Evolutionary conservation across 441 rosid species (phyloP).

Genomic region (Gossypium gossypioides): DNA sequence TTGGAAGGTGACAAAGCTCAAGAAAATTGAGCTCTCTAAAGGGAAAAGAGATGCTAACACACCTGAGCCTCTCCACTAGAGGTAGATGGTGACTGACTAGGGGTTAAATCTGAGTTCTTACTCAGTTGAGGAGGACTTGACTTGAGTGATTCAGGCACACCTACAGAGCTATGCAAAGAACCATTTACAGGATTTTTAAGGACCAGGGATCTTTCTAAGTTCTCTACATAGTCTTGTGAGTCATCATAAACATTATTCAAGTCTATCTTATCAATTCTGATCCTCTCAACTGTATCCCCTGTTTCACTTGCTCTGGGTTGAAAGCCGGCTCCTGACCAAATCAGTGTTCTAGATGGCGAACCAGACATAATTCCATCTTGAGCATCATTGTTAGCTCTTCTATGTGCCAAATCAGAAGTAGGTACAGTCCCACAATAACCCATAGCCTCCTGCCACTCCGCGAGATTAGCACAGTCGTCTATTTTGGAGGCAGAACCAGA

Average conservation of each 20-base stretch:
- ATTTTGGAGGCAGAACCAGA: slow-evolving; percentile 25
- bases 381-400: slow-evolving; percentile 9
- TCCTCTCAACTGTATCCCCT: slow-evolving; percentile 19
- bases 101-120: slow-evolving; percentile 36
- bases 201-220: slow-evolving; percentile 15
- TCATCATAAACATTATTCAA: slow-evolving; percentile 42
- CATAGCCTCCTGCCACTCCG: slow-evolving; percentile 15
- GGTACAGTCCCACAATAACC: slow-evolving; percentile 20
- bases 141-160: slow-evolving; percentile 20
- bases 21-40: not conserved
- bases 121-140: slow-evolving; percentile 28
- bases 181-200: slow-evolving; percentile 16
- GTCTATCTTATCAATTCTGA: slow-evolving; percentile 33
- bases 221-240: slow-evolving; percentile 25
- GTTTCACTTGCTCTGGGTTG: slow-evolving; percentile 19
- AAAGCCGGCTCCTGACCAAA: slow-evolving; percentile 14
- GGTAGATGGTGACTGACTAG: slow-evolving; percentile 40
- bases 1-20: slow-evolving; percentile 3
- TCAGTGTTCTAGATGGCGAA: slow-evolving; percentile 17
- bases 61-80: slow-evolving; percentile 62
- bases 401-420: slow-evolving; percentile 24
- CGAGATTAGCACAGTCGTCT: slow-evolving; percentile 16
- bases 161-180: slow-evolving; percentile 18
- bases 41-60: slow-evolving; percentile 1
- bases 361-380: slow-evolving; percentile 12